Evolutionary conservation across 2,329 filamentous ascomycete genomes (phyloP).

Genomic region (Alternaria arbusti): DNA sequence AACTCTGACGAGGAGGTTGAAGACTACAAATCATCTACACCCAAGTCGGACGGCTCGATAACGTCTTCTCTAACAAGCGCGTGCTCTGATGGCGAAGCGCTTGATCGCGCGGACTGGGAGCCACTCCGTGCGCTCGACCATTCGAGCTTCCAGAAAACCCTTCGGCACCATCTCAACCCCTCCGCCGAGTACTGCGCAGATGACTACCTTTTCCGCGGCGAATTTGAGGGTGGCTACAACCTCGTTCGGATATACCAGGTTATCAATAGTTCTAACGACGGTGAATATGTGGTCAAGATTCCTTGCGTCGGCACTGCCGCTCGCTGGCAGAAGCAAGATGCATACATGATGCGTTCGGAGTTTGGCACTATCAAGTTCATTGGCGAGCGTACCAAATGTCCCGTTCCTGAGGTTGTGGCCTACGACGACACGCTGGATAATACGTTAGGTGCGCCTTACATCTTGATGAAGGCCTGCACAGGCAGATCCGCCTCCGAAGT

Average conservation of each 20-base stretch:
- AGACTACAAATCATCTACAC: background rate
- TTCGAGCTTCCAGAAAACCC: constrained; percentile 10
- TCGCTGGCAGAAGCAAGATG: background rate
- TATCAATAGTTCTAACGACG: background rate
- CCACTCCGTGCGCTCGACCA: background rate
- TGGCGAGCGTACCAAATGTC: background rate
- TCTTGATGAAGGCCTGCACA: background rate
- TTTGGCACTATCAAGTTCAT: background rate
- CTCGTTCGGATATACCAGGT: background rate
- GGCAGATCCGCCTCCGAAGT: background rate
- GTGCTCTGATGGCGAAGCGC: background rate
- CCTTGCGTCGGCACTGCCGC: background rate
- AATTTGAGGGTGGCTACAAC: background rate
- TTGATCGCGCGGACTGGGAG: background rate
- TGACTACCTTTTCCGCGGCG: background rate
- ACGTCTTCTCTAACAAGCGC: background rate
- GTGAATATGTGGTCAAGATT: background rate
- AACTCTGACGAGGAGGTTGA: background rate
- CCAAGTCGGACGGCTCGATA: background rate
- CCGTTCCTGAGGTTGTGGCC: background rate
- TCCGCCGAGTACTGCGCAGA: background rate
- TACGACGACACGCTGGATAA: background rate
- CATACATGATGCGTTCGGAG: background rate
- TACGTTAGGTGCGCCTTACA: background rate
- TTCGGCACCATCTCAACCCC: constrained; percentile 14